Evolutionary conservation across 441 rosid genomes (phyloP).

Genomic region (Adansonia grandidieri): DNA sequence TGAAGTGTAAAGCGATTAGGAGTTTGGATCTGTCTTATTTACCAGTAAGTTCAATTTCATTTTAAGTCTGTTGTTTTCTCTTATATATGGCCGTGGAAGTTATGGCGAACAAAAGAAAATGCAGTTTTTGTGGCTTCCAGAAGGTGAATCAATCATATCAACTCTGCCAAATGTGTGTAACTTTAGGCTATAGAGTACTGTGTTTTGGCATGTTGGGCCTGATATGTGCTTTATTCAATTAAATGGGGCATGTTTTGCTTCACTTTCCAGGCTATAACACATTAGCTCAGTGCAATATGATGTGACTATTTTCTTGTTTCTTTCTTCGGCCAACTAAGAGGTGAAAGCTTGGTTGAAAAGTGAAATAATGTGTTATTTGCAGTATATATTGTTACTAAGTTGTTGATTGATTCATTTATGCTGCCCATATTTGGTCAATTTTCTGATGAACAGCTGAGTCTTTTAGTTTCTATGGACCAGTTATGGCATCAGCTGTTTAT

Average conservation of each 20-base stretch:
- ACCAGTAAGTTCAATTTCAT: constrained; percentile 30
- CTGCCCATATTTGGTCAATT: neutral
- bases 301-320: neutral
- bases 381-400: neutral
- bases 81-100: neutral
- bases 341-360: constrained; percentile 13
- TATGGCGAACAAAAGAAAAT: neutral
- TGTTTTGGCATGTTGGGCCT: neutral
- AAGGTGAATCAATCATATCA: neutral
- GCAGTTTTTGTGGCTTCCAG: neutral
- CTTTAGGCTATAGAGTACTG: neutral
- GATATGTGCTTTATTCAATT: neutral
- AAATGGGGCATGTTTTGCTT: neutral
- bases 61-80: neutral
- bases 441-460: neutral
- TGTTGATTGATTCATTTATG: neutral
- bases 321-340: neutral
- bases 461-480: neutral
- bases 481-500: neutral
- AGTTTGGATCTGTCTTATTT: constrained; percentile 42
- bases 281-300: neutral
- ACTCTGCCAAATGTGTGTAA: neutral
- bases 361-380: neutral
- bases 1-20: constrained; percentile 39
- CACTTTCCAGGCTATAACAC: neutral